These are phyloP conservation scores for Sporothrix brunneoviolacea DNA, from an alignment of 2,329 filamentous ascomycete species.

Conservation along the genomic window DNA sequence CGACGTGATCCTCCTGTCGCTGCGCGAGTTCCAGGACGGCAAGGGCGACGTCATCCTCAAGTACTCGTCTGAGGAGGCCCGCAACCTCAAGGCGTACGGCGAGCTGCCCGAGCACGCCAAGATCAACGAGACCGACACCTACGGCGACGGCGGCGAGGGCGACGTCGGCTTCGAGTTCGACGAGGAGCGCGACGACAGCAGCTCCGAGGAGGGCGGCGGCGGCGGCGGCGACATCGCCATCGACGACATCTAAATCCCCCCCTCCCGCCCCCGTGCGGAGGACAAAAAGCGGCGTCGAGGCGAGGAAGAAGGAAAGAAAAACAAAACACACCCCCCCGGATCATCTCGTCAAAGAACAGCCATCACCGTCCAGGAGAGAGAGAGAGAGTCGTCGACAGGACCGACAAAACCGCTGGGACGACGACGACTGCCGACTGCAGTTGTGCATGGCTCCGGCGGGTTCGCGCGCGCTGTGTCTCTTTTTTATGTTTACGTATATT, in stretches of 20 bases:
- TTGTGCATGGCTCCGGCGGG: too few relatives aligned
- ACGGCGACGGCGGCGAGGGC: conserved; percentile 84
- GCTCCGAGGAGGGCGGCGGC: conserved; percentile 45
- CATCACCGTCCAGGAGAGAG: not conserved
- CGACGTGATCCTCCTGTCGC: conserved; percentile 79
- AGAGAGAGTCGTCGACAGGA: too few relatives aligned
- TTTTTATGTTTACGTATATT: too few relatives aligned
- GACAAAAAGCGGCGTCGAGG: not conserved
- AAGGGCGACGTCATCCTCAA: conserved; percentile 92
- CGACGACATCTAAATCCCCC: conserved; percentile 73
- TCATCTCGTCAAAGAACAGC: not conserved
- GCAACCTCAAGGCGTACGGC: conserved; percentile 87
- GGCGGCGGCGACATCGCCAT: conserved; percentile 66
- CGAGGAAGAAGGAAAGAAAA: not conserved
- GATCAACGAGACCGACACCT: conserved; percentile 99
- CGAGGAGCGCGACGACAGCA: conserved; percentile 68
- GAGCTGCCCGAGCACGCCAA: conserved; percentile 96
- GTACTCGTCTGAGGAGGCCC: conserved; percentile 87
- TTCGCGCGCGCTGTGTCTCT: too few relatives aligned
- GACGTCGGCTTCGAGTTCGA: conserved; percentile 98
- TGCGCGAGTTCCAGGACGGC: conserved; percentile 81
- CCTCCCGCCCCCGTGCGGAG: not conserved
- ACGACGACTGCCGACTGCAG: not conserved
- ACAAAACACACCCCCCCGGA: not conserved
- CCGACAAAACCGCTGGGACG: too few relatives aligned